Base-by-base conservation (phyloP, 2,329 filamentous ascomycete genomes). In the Monosporascus ibericus region DNA sequence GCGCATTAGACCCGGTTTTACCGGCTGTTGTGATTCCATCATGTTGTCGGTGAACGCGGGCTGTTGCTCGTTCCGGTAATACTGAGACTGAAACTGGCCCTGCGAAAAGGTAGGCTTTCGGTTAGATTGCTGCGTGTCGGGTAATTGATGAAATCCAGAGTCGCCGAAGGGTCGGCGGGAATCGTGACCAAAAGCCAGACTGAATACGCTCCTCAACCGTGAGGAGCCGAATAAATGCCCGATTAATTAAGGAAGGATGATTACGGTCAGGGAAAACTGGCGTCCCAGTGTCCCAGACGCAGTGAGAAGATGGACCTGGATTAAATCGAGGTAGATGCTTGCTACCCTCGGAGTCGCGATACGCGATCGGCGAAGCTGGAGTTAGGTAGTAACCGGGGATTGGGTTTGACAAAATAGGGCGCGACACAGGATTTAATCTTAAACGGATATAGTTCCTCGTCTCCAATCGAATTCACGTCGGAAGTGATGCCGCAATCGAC, bases 11-110 rank as follows among this genome's bases (percentile, higher is more conserved):
- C 65, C 59, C 65, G 63, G 57, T 63, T 68, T 63, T 70, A 65
- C 52, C 60, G 59, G 46, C 58, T 58, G 47, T 57, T 61, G 58
- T 62, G 65, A 51, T 62, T 68, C 53, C 66, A 68, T n/a, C 63
- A 61, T 60, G 55, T 56, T 57, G 58, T 65, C 70, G 64, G 60
- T 61, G 58, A 60, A 44, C 8, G 14, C 42, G 39, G 17, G 47
- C 55, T 40, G 52, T 52, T 42, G 44, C 49, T 55, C 50, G 48
- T 49, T 30, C 37, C 25, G 49, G 44, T 47, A 47, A 56, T 48
- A 54, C 51, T 57, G 59, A 25, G 42, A 46, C 6, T 40, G 38
- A n/a, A 40, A 46, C 38, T 40, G 38, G 17, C 17, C 38, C 18
- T n/a, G 38, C 17, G 38, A 20, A 20, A 40, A 40, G 17, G 38